These are phyloP conservation scores for Barnettozyma salicaria DNA, from an alignment of 805 yeast genomes.

Conservation along the genomic window DNA sequence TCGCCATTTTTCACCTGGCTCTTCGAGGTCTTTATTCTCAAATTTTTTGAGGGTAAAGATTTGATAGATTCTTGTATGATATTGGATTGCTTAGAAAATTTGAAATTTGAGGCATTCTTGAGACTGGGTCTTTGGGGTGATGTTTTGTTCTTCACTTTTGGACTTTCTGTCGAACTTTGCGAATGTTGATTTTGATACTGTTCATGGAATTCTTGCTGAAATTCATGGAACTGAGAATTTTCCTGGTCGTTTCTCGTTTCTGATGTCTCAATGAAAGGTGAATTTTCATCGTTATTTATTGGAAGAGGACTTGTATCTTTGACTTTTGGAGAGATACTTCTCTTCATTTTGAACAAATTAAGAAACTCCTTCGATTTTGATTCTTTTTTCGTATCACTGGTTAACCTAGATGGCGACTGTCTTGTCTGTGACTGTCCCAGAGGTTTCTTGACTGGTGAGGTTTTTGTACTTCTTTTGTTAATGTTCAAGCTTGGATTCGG, in stretches of 20 bases:
- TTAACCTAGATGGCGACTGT: slow-evolving; percentile 1
- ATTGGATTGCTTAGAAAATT: slow-evolving; percentile 9
- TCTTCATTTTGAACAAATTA: slow-evolving; percentile 25
- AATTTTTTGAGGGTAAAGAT: slow-evolving; percentile 10
- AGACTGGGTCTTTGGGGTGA: slow-evolving; percentile 19
- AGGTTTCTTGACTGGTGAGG: not conserved
- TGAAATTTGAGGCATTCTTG: slow-evolving; percentile 11
- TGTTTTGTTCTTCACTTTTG: not conserved
- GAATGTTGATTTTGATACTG: not conserved
- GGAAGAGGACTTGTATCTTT: slow-evolving; percentile 12
- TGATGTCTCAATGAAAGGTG: slow-evolving; percentile 1
- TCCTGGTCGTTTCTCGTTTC: not conserved
- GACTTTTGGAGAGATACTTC: slow-evolving; percentile 20
- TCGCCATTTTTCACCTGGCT: slow-evolving; percentile 7
- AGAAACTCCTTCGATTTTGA: slow-evolving; percentile 24
- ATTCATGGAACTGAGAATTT: slow-evolving; percentile 1
- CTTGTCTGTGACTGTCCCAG: too few relatives aligned
- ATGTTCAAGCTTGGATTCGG: too few relatives aligned
- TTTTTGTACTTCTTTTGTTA: too few relatives aligned
- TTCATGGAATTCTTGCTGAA: slow-evolving; percentile 4
- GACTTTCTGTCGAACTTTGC: not conserved
- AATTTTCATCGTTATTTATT: slow-evolving; percentile 14
- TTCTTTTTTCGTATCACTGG: slow-evolving; percentile 7
- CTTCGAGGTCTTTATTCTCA: slow-evolving; percentile 1
- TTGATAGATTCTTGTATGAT: slow-evolving; percentile 20